These are phyloP conservation scores for Ogataea nitratoaversa DNA, from an alignment of 805 yeast species.

Conservation along the genomic window DNA sequence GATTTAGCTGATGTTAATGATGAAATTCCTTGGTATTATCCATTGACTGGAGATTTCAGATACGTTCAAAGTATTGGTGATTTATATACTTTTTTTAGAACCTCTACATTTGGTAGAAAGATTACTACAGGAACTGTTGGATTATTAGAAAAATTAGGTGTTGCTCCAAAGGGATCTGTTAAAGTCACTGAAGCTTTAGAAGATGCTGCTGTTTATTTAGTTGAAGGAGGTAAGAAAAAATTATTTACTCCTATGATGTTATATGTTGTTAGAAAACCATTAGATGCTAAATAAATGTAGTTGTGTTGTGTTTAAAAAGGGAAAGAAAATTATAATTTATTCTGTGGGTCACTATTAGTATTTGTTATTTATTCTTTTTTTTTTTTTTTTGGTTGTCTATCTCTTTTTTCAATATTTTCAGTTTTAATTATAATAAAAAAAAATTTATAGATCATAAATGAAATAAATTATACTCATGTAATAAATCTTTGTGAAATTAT, in stretches of 20 bases:
- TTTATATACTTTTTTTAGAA: constrained; percentile 79
- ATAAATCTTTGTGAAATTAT: too few species aligned
- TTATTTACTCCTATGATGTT: constrained; percentile 98
- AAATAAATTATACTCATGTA: too few species aligned
- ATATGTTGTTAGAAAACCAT: constrained; percentile 83
- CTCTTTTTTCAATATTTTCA: background rate
- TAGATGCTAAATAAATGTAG: constrained; percentile 14
- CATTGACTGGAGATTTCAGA: constrained; percentile 91
- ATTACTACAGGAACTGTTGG: constrained; percentile 79
- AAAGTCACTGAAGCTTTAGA: constrained; percentile 91
- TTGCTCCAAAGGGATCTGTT: constrained; percentile 90
- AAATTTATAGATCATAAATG: too few species aligned
- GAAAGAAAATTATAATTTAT: background rate
- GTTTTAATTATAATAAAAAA: background rate
- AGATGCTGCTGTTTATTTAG: constrained; percentile 94
- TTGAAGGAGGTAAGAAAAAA: constrained; percentile 84
- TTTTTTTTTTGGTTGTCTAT: background rate
- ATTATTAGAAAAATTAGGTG: constrained; percentile 73
- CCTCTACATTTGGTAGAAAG: constrained; percentile 80
- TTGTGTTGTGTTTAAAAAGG: background rate
- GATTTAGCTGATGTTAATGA: constrained; percentile 84
- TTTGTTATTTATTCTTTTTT: background rate
- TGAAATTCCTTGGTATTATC: constrained; percentile 95
- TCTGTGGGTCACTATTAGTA: background rate
- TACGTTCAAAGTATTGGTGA: constrained; percentile 78